Evolutionary conservation across 768 basidiomycete species (phyloP).

Genomic region (Chalciporus pseudorubinellus): DNA sequence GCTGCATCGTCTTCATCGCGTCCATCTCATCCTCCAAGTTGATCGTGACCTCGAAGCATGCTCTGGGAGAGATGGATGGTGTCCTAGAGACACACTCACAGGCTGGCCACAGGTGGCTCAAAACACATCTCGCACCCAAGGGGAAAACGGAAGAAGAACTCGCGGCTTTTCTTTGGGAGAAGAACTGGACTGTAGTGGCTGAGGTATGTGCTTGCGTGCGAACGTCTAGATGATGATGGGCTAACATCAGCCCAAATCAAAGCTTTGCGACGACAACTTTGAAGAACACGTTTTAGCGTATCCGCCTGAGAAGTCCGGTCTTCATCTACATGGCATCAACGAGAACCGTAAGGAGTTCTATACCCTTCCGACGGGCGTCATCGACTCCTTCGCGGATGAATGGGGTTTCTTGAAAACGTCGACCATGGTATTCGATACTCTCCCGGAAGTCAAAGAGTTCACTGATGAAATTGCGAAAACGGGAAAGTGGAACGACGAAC

Average conservation of each 20-base stretch:
- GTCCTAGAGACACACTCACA: constrained; percentile 66
- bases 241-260: no score
- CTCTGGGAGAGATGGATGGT: constrained; percentile 59
- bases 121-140: constrained; percentile 32
- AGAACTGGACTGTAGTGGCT: constrained; percentile 85
- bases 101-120: constrained; percentile 82
- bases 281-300: constrained; percentile 95
- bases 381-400: constrained; percentile 78
- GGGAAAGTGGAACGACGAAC: constrained; percentile 79
- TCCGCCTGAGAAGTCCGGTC: constrained; percentile 78
- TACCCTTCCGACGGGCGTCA: constrained; percentile 62
- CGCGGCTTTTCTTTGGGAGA: constrained; percentile 71
- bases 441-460: constrained; percentile 70
- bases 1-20: constrained; percentile 94
- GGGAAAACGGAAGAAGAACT: constrained; percentile 73
- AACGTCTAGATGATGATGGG: no score
- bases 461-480: constrained; percentile 61
- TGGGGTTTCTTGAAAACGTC: constrained; percentile 90
- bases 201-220: constrained; percentile 38
- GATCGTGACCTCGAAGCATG: constrained; percentile 90
- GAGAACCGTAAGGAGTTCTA: constrained; percentile 59
- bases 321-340: constrained; percentile 93
- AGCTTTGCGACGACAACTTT: constrained; percentile 94
- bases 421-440: constrained; percentile 49
- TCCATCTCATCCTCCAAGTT: constrained; percentile 74